Base-by-base conservation (phyloP, 2,329 filamentous ascomycete genomes). In the Calonectria hawksworthii region DNA sequence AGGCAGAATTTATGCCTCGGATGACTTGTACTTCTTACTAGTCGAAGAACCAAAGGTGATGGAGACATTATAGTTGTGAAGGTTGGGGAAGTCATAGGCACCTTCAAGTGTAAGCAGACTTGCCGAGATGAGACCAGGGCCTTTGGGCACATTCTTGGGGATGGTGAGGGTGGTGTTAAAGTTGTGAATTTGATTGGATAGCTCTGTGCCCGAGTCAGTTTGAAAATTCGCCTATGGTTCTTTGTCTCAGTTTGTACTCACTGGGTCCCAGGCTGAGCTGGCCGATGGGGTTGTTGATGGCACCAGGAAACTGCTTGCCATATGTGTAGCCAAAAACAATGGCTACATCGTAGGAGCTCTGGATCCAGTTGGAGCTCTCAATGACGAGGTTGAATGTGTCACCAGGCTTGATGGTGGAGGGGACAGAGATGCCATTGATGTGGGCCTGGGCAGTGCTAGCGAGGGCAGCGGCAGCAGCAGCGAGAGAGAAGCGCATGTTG, bases 361-460 rank as follows among this genome's bases (percentile, higher is more conserved):
- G 87, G 79, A 87, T 86, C 82, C 88, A 88, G 81, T 84, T 83
- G 64, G 85, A 81, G 51, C 84, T 86, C 56, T 83, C 61, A 75
- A 89, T 83, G 30, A 83, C 82, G 78, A 86, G 82, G 30, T 82
- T 78, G 80, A 87, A 85, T 50, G 81, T 78, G 34, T 81, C 76
- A 74, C 85, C 86, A 5, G 86, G 84, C 41, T 80, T 80, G 75
- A 89, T 84, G 47, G 83, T 86, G 13, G 81, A 72, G 3, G 88
- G 88, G 16, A 86, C 82, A 23, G 84, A 80, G 78, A 89, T 85
- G 81, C 87, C 87, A 72, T 78, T 77, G 75, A 89, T 87, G 75
- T 86, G 84, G 71, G 87, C 86, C 47, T 81, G 78, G 66, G 84
- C 78, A 32, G 79, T 28, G 59, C 76, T 74, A 54, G 79, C 67